phyloP scores from a whole-genome alignment of 2,329 filamentous ascomycete genomes.

The Fusarium bulbicola region DNA sequence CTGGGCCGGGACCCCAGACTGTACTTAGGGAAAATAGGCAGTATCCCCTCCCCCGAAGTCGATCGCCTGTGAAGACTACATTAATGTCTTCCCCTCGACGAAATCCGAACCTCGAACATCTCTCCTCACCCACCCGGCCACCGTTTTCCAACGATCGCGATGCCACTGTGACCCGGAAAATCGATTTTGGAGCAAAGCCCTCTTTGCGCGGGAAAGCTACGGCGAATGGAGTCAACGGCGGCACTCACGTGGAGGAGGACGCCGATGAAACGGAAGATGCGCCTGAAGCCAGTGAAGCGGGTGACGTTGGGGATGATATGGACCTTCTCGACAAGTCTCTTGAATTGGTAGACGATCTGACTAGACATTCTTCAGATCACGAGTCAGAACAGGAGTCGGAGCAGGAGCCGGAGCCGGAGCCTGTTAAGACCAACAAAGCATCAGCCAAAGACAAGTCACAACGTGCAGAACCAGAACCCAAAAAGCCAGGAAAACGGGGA shows the following conservation, averaged over 20 bases:
- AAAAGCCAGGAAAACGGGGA: conserved; percentile 30
- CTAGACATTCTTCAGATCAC: conserved; percentile 31
- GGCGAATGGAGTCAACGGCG: conserved; percentile 46
- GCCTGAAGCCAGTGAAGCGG: conserved; percentile 22
- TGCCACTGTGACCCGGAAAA: conserved; percentile 59
- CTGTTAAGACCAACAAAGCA: conserved; percentile 1
- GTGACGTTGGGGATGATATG: conserved; percentile 24
- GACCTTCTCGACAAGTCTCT: conserved; percentile 54
- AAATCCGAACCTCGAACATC: conserved; percentile 65
- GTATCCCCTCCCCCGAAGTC: conserved; percentile 57
- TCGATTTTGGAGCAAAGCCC: conserved; percentile 58
- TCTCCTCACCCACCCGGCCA: conserved; percentile 60
- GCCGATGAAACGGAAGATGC: conserved; percentile 42
- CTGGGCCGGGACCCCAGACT: conserved; percentile 63
- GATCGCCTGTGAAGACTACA: conserved; percentile 71
- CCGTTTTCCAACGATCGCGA: conserved; percentile 47
- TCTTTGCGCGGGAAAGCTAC: conserved; percentile 15
- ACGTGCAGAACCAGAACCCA: background rate
- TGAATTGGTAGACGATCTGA: conserved; percentile 51
- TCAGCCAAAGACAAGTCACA: conserved; percentile 5
- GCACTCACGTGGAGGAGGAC: conserved; percentile 40
- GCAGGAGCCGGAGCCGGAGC: background rate
- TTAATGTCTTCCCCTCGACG: conserved; percentile 69
- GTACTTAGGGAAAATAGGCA: conserved; percentile 62
- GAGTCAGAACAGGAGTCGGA: conserved; percentile 20